Percentiles rank a stretch among this genome's conserved stretches.
Conservation (phyloP, 352 stramenopile genomes). For the Thalassiosira tumida region DNA sequence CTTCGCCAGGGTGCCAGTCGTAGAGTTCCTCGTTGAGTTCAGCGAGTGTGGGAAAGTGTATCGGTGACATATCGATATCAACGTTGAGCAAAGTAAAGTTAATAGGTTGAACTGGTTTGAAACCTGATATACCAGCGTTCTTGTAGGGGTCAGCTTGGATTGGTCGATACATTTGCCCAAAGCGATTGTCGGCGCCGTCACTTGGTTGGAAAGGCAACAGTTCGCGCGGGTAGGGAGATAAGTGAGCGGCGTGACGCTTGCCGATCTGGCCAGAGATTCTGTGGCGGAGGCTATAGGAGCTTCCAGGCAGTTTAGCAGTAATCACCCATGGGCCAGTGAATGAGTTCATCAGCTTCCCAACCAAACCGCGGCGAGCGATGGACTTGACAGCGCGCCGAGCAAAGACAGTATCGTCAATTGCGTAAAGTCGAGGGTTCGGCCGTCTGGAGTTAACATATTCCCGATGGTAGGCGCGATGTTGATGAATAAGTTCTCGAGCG, state of each 20-base stretch:
- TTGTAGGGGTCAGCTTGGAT: slow-evolving; percentile 14
- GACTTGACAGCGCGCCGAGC: neutral
- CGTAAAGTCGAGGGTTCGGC: neutral
- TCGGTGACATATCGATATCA: neutral
- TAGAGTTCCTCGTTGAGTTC: slow-evolving; percentile 37
- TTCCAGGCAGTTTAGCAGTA: neutral
- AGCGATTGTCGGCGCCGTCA: slow-evolving; percentile 24
- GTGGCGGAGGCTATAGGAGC: slow-evolving; percentile 13
- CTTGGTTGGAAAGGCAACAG: slow-evolving; percentile 27
- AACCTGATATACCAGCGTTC: slow-evolving; percentile 33
- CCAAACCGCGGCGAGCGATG: neutral
- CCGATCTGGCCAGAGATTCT: neutral
- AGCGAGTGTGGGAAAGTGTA: slow-evolving; percentile 18
- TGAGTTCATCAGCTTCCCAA: slow-evolving; percentile 7
- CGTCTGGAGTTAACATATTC: slow-evolving; percentile 13
- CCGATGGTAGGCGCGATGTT: slow-evolving; percentile 23
- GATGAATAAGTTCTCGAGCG: neutral
- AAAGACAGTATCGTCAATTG: neutral
- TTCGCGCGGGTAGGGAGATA: slow-evolving; percentile 37
- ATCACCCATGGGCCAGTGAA: slow-evolving; percentile 41
- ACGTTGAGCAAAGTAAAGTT: neutral
- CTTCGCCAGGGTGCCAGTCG: neutral
- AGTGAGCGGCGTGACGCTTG: slow-evolving; percentile 23
- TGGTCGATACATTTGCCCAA: slow-evolving; percentile 12
- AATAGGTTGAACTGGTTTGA: slow-evolving; percentile 3